Evolutionary conservation across 495 filamentous ascomycete genomes (phyloP).

Genomic region (Hyaloscypha variabilis): DNA sequence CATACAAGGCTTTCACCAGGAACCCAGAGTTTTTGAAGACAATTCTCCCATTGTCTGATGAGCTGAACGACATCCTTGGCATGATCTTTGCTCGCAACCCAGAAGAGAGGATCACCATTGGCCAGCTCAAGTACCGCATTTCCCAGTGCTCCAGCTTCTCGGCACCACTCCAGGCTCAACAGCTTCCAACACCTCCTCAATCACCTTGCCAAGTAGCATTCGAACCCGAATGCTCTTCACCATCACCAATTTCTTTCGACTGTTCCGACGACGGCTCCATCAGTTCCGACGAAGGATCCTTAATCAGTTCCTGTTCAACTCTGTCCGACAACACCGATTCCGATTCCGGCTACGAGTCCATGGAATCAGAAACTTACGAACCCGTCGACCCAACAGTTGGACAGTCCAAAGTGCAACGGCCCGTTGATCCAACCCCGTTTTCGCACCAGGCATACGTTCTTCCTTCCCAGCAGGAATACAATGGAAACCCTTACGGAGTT

Average conservation of each 20-base stretch:
- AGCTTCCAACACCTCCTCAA: slow-evolving; percentile 14
- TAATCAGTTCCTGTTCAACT: slow-evolving; percentile 18
- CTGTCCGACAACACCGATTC: slow-evolving; percentile 17
- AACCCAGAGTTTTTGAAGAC: slow-evolving; percentile 87
- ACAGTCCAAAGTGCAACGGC: slow-evolving; percentile 1
- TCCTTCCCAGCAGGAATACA: slow-evolving; percentile 26
- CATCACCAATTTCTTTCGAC: slow-evolving; percentile 4
- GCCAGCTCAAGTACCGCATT: slow-evolving; percentile 79
- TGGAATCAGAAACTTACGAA: slow-evolving; percentile 5
- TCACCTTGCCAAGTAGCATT: slow-evolving; percentile 5
- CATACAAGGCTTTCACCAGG: slow-evolving; percentile 88
- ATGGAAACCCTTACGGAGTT: slow-evolving; percentile 15
- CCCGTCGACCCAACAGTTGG: not conserved
- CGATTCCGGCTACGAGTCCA: slow-evolving; percentile 16
- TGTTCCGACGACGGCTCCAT: slow-evolving; percentile 21
- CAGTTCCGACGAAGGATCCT: slow-evolving; percentile 24
- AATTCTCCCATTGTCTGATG: slow-evolving; percentile 88
- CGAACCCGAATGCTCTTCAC: not conserved
- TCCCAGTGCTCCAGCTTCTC: slow-evolving; percentile 78
- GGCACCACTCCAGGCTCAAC: slow-evolving; percentile 31
- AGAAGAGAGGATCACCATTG: slow-evolving; percentile 79
- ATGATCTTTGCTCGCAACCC: slow-evolving; percentile 92
- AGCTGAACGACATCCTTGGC: slow-evolving; percentile 85
- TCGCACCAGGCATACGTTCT: slow-evolving; percentile 24
- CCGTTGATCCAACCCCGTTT: slow-evolving; percentile 10